Base-by-base conservation (phyloP, 2,329 filamentous ascomycete genomes). In the Ophiostoma perfectum region DNA sequence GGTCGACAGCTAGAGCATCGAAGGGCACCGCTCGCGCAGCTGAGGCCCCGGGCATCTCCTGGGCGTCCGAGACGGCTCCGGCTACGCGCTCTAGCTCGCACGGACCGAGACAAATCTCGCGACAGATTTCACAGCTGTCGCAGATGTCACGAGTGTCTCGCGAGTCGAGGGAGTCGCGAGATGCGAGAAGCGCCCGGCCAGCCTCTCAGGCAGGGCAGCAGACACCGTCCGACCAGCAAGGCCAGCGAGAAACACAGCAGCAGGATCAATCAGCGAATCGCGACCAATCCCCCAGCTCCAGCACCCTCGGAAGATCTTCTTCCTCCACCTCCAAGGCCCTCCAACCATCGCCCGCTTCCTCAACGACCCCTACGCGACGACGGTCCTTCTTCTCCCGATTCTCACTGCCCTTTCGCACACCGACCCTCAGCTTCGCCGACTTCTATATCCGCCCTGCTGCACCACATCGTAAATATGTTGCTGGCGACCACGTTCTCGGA, bases 361-460 rank as follows among this genome's bases (percentile, higher is more conserved):
- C 73, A 74, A 75, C 79, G 64, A 78, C 63, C 2, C 64, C 70
- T 11, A 44, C 70, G 4, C 69, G 68, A 16, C 69, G 77, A 69
- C 76, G 78, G 67, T 82, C 81, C 64, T 79, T 87, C 71, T 78
- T 86, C 73, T 84, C 84, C 72, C 83, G 84, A 67, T 77, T 86
- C 71, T 78, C 79, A 68, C 78, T 84, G 64, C 82, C 83, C 65
- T 79, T 84, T 69, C 81, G 84, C 67, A 80, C 83, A 63, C 81
- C 78, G 69, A 69, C 79, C 38, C 88, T 90, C 74, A 87, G 90
- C 77, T 82, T 92, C 73, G 83, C 87, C 79, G 91, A 94, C 76
- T 95, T 93, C 79, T 87, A 91, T 78, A 87, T 95, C 77, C 85
- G 87, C 72, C 86, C 90, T 65, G 85, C 91, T 75, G 90, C 94